These are phyloP conservation scores for Aspergillus cavernicola DNA, from an alignment of 495 filamentous ascomycete species.

Conservation along the genomic window DNA sequence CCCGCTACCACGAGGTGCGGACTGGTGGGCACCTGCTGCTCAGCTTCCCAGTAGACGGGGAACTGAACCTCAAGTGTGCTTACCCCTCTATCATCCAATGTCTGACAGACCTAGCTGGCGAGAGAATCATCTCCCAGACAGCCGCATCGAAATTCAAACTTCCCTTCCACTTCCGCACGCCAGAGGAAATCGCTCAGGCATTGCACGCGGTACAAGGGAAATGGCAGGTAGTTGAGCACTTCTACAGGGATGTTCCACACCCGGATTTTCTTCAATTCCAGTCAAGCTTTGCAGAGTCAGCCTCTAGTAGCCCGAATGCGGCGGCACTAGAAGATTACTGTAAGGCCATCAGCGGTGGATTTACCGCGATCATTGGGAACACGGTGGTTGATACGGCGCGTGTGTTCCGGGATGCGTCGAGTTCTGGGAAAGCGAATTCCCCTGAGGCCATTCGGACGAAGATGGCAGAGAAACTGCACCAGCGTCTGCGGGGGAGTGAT, in stretches of 20 bases:
- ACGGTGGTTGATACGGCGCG: slow-evolving; percentile 7
- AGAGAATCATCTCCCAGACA: background rate
- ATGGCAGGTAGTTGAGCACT: slow-evolving; percentile 4
- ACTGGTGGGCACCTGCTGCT: slow-evolving; percentile 3
- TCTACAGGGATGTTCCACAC: slow-evolving; percentile 2
- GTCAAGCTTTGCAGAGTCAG: background rate
- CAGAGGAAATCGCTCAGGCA: background rate
- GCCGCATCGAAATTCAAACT: slow-evolving; percentile 4
- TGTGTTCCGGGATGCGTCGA: background rate
- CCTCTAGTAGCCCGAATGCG: background rate
- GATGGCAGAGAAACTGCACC: slow-evolving; percentile 3
- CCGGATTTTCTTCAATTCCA: slow-evolving; percentile 2
- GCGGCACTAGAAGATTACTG: slow-evolving; percentile 1
- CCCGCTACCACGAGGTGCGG: slow-evolving; percentile 1
- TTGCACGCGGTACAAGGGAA: background rate
- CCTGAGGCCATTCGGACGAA: background rate
- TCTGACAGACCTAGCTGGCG: background rate
- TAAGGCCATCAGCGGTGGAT: background rate
- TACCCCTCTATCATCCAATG: slow-evolving; percentile 3
- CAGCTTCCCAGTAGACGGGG: slow-evolving; percentile 6
- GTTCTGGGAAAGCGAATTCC: background rate
- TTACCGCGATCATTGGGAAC: slow-evolving; percentile 8
- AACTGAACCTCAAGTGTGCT: background rate
- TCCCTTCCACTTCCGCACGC: slow-evolving; percentile 3
- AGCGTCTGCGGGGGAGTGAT: background rate